These are phyloP conservation scores for Myrica gale DNA, from an alignment of 306 rosid species.

Conservation along the genomic window DNA sequence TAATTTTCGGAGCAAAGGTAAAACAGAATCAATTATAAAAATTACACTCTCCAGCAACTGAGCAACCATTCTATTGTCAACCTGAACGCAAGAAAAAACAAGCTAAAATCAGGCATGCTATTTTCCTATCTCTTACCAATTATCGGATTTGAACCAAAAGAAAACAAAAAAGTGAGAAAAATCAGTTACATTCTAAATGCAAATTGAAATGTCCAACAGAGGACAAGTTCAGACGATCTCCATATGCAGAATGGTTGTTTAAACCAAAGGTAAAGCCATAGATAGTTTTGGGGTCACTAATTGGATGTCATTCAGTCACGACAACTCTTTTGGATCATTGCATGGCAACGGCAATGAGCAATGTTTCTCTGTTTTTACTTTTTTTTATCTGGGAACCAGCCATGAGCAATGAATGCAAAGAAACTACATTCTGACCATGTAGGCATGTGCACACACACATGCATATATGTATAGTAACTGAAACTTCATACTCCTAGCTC, in stretches of 20 bases:
- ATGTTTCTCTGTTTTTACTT: no score
- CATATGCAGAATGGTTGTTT: neutral
- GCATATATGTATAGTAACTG: neutral
- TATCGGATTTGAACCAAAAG: neutral
- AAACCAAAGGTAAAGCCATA: neutral
- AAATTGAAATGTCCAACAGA: neutral
- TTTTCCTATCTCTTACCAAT: neutral
- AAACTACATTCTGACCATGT: neutral
- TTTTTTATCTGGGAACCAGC: neutral
- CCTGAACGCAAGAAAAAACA: constrained; percentile 49
- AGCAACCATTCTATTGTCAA: constrained; percentile 73
- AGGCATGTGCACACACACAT: neutral
- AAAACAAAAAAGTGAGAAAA: neutral
- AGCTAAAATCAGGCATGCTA: constrained; percentile 19
- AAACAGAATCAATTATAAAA: constrained; percentile 86
- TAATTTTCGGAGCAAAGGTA: constrained; percentile 79
- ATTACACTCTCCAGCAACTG: constrained; percentile 83
- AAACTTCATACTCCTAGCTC: neutral
- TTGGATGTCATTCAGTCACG: no score
- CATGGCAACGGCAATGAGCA: neutral
- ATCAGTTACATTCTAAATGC: neutral
- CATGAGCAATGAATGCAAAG: neutral
- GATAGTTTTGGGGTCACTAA: neutral
- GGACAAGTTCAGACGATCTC: neutral
- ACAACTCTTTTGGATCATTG: neutral